Base-by-base conservation (phyloP, 1,284 basidiomycete genomes). In the Ganoderma multipileum region DNA sequence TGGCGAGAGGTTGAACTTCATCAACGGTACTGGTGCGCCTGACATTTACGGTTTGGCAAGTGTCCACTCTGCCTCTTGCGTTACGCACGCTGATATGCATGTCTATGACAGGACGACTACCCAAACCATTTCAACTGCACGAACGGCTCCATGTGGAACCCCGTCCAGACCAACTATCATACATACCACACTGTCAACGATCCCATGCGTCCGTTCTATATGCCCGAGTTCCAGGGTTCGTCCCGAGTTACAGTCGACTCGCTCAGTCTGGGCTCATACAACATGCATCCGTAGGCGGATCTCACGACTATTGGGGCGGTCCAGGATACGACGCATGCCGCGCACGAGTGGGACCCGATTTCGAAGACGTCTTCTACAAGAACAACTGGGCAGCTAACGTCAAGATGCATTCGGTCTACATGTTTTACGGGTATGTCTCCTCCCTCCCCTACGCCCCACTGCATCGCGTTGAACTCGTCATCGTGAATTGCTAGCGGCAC, bases 341-440 rank as follows among this genome's bases (percentile, higher is more conserved):
- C 26, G 80, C 84, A 2, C 81, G 94, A 63, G 93, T 91, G 20
- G 90, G 91, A 1, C 82, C 89, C 0, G 84, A 89, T 71, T 94
- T 94, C 80, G 84, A 89, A 77, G 90, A 87, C 60, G 92, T 94
- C 1, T 94, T 93, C 78, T 88, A 94, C 75, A 83, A 89, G 64
- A 83, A 91, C 63, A 83, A 93, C 61, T 93, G 91, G 91, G 91
- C 92, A 2, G 85, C 87, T 50, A 94, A 94, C 78, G 90, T 87
- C 3, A 93, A 94, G 76, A 71, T 94, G 67, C 88, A 93, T 62
- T 93, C 87, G 72, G 92, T 91, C 73, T 94, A 94, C 79, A 94
- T 94, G 92, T 75, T 92, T 67, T 93, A 89, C 72, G 91, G 91
- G 91, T 91, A 28, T 18, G 39, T 20, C 41, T n/a, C 64, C 58